phyloP scores from a whole-genome alignment of 192 early-diverging fungal genomes.

The Mortierella claussenii region DNA sequence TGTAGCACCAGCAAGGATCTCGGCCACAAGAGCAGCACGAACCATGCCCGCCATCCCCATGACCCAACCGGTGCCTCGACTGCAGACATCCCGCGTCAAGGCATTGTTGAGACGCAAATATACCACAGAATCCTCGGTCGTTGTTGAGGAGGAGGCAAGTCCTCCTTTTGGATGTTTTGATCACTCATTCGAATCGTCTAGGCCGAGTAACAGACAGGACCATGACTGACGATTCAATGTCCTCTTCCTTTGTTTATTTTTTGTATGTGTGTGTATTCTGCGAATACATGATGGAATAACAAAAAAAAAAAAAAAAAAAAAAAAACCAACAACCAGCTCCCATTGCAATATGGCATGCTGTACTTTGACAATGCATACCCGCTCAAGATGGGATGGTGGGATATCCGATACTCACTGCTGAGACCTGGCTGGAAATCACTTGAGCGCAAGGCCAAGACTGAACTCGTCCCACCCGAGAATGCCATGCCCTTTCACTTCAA shows the following conservation, averaged over 20 bases:
- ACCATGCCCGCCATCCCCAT: background rate
- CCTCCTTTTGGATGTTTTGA: too few relatives aligned
- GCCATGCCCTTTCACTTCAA: constrained; percentile 62
- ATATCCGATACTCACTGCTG: constrained; percentile 37
- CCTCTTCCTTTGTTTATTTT: too few relatives aligned
- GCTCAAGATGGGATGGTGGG: constrained; percentile 55
- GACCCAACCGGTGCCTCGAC: constrained; percentile 10
- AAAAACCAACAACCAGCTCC: background rate
- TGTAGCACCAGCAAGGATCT: background rate
- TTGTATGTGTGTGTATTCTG: background rate
- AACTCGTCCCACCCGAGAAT: constrained; percentile 55
- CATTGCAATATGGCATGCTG: constrained; percentile 42
- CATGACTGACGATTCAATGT: too few relatives aligned
- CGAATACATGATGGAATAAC: background rate
- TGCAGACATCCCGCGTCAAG: constrained; percentile 15
- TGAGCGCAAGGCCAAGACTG: constrained; percentile 50
- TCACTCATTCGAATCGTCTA: too few relatives aligned
- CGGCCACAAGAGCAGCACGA: background rate
- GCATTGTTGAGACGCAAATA: constrained; percentile 14
- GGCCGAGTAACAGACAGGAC: background rate
- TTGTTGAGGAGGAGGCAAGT: constrained; percentile 48
- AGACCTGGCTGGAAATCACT: constrained; percentile 46
- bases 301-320: background rate
- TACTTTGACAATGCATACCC: constrained; percentile 54
- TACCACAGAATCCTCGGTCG: constrained; percentile 32